phyloP scores from a whole-genome alignment of 2,329 filamentous ascomycete genomes.

The Curvularia verruculosa region DNA sequence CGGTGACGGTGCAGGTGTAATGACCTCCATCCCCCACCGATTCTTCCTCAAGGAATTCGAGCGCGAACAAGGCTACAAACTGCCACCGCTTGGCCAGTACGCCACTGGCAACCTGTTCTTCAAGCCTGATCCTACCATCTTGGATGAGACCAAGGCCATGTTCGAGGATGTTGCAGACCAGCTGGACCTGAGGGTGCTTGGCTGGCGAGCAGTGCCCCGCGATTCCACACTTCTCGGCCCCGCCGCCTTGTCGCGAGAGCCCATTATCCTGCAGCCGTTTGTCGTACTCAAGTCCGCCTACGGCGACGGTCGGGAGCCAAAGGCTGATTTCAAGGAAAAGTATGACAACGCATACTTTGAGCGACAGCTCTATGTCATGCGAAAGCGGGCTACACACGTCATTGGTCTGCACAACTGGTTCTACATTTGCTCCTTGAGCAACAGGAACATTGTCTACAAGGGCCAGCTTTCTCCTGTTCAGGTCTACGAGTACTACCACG shows the following conservation, averaged over 20 bases:
- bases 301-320: constrained; percentile 78
- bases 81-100: constrained; percentile 90
- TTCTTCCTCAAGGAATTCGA: constrained; percentile 99
- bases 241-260: constrained; percentile 90
- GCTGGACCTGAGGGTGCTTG: constrained; percentile 85
- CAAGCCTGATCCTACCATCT: constrained; percentile 89
- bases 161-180: constrained; percentile 94
- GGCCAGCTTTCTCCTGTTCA: constrained; percentile 92
- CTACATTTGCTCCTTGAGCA: constrained; percentile 93
- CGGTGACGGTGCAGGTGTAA: constrained; percentile 97
- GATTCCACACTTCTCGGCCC: constrained; percentile 93
- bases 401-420: constrained; percentile 98
- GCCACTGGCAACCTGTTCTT: constrained; percentile 98
- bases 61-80: constrained; percentile 82
- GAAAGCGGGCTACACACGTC: constrained; percentile 92
- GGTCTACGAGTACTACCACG: constrained; percentile 98
- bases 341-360: constrained; percentile 90
- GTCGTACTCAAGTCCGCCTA: constrained; percentile 87
- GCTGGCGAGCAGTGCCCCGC: constrained; percentile 94
- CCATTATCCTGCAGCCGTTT: constrained; percentile 93
- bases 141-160: constrained; percentile 87
- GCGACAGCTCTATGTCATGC: constrained; percentile 88
- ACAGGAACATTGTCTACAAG: constrained; percentile 99
- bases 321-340: constrained; percentile 75
- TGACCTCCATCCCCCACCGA: constrained; percentile 98